Conservation (phyloP, 2,329 filamentous ascomycete genomes). For the Botrytis paeoniae region DNA sequence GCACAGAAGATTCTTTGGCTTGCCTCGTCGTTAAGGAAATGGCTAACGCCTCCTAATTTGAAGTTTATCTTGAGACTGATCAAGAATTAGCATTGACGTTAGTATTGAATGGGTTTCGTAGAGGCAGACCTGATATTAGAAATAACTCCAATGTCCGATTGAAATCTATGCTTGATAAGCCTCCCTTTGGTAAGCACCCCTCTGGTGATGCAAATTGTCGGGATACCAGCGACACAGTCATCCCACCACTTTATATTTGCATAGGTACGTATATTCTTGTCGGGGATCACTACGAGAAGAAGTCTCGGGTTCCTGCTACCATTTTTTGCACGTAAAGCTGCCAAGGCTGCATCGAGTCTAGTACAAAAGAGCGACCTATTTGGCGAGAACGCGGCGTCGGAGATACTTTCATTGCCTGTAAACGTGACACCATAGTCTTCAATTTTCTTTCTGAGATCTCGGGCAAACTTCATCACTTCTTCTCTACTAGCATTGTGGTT, state of each 20-base stretch:
- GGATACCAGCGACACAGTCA: slow-evolving; percentile 21
- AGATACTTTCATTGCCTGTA: background rate
- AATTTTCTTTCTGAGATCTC: background rate
- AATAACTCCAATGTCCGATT: background rate
- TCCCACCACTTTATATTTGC: slow-evolving; percentile 23
- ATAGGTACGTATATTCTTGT: background rate
- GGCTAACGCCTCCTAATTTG: slow-evolving; percentile 68
- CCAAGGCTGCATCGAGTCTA: background rate
- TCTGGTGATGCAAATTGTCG: slow-evolving; percentile 19
- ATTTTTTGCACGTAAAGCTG: background rate
- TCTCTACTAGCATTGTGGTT: accelerated
- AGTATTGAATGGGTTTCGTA: background rate
- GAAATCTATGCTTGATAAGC: accelerated
- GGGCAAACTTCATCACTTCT: background rate
- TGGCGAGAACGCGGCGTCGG: background rate
- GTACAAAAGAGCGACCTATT: accelerated
- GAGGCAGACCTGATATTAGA: background rate
- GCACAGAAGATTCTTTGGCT: background rate
- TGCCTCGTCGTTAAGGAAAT: slow-evolving; percentile 53
- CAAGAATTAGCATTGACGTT: background rate
- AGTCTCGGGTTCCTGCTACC: background rate
- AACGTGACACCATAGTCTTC: background rate
- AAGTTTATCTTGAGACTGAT: slow-evolving; percentile 70
- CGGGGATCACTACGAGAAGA: background rate
- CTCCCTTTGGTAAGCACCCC: background rate